Base-by-base conservation (phyloP, 371 early-diverging fungal species). In the Dipsacomyces acuminosporus region DNA sequence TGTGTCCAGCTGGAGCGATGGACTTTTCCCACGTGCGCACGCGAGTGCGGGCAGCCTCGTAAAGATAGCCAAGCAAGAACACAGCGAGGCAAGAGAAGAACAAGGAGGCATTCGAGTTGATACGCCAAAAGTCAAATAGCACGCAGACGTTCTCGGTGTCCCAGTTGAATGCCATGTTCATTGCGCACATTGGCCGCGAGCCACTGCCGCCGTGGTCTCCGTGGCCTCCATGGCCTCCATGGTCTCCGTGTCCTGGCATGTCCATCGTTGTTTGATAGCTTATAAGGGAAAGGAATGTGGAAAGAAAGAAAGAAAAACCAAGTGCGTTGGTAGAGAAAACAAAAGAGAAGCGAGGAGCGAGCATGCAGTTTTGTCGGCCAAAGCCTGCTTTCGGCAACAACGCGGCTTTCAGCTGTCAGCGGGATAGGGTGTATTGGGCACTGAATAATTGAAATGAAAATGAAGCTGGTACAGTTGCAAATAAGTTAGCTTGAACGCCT, bases 121-220 rank as follows among this genome's bases (percentile, higher is more conserved):
- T 80, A 50, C 81, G 84, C 89, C 88, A 88, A 72, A 82, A 86
- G 51, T 78, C 75, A 56, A 87, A 86, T 22, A 90, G 78, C 8
- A 90, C 77, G 45, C 90, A 90, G 2, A 87, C 80, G 70, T 88
- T 80, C 53, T 86, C 64, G 3, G 81, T 78, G 55, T 81, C 75
- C 89, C 89, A 90, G 66, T 88, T 90, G 63, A 88, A 82, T 5
- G 84, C 54, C 90, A 90, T 90, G 56, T 73, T 71, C 73, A 73
- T 73, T 25, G 67, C 64, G 19, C 73, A 73, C 66, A 64, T 65
- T 26, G 67, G 69, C 19, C 26, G 57, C 11, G 59, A 30, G 24
- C 41, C 34, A 44, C 35, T 42, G 20, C 47, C 48, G 45, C 53
- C 59, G 43, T 45, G 41, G 30, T 30, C 30, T 5, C 41, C 34